A percentile compares a stretch with the other conserved stretches of the same genome.
These are phyloP conservation scores for Claviceps paspali DNA, from an alignment of 2,329 filamentous ascomycete species.

Conservation along the genomic window DNA sequence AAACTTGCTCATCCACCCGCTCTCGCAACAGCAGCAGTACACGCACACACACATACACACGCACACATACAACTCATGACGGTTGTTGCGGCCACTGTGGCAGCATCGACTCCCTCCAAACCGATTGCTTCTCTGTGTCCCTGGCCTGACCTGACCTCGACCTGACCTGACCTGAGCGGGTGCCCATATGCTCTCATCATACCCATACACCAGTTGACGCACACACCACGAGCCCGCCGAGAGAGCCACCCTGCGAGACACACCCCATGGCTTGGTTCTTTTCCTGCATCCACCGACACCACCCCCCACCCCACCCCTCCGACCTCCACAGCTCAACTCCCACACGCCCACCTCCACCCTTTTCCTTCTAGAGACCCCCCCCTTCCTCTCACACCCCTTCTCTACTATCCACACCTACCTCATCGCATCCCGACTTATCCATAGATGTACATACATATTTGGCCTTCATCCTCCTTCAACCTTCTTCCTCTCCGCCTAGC, in stretches of 20 bases:
- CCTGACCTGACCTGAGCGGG: background rate
- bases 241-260: too few relatives aligned
- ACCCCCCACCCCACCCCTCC: too few relatives aligned
- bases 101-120: background rate
- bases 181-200: too few relatives aligned
- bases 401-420: conserved; percentile 2
- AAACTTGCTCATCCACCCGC: background rate
- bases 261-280: too few relatives aligned
- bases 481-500: conserved; percentile 2
- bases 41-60: background rate
- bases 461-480: conserved; percentile 9
- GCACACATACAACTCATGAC: background rate
- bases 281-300: too few relatives aligned
- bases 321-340: too few relatives aligned
- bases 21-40: too few relatives aligned
- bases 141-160: background rate
- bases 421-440: background rate
- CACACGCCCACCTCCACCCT: too few relatives aligned
- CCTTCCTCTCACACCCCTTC: background rate
- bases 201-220: too few relatives aligned
- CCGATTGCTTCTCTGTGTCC: background rate
- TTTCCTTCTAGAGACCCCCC: too few relatives aligned
- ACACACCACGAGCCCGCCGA: too few relatives aligned
- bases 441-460: conserved; percentile 9
- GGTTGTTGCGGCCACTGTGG: background rate